These are phyloP conservation scores for Monosporozyma aerobia DNA, from an alignment of 805 yeast species.

Conservation along the genomic window DNA sequence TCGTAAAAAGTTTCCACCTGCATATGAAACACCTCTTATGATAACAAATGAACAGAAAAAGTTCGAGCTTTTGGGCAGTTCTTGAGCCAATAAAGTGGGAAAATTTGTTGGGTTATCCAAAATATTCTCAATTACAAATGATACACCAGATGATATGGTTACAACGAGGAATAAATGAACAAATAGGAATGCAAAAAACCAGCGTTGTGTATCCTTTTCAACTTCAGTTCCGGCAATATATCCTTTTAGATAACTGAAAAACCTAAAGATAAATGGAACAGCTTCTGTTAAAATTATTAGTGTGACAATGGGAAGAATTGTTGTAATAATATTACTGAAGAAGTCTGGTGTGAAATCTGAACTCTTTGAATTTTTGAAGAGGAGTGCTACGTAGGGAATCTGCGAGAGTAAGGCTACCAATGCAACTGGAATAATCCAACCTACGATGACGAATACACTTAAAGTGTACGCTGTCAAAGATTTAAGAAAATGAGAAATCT, in stretches of 20 bases:
- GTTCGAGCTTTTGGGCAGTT: constrained; percentile 77
- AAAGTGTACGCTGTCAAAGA: constrained; percentile 37
- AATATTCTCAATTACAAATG: constrained; percentile 51
- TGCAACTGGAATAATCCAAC: constrained; percentile 81
- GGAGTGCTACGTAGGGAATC: constrained; percentile 49
- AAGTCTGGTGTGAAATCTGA: constrained; percentile 45
- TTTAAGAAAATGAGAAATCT: constrained; percentile 32
- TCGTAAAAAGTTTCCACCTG: constrained; percentile 64
- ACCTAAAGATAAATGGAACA: constrained; percentile 50
- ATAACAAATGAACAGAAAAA: constrained; percentile 74
- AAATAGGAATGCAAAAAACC: constrained; percentile 71
- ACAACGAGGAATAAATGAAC: constrained; percentile 80
- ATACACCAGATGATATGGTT: constrained; percentile 71
- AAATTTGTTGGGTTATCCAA: constrained; percentile 64
- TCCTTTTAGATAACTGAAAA: constrained; percentile 47
- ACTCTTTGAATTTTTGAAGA: constrained; percentile 26
- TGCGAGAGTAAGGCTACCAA: constrained; percentile 70
- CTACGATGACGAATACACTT: constrained; percentile 42
- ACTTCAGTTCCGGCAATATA: constrained; percentile 51
- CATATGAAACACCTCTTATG: constrained; percentile 64
- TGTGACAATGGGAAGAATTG: constrained; percentile 58
- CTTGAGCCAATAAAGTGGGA: constrained; percentile 62
- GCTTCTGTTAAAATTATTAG: constrained; percentile 54
- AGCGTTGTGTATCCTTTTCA: constrained; percentile 63
- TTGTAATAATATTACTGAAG: constrained; percentile 45